Base-by-base conservation (phyloP, 345 rosid genomes). In the Punica granatum region DNA sequence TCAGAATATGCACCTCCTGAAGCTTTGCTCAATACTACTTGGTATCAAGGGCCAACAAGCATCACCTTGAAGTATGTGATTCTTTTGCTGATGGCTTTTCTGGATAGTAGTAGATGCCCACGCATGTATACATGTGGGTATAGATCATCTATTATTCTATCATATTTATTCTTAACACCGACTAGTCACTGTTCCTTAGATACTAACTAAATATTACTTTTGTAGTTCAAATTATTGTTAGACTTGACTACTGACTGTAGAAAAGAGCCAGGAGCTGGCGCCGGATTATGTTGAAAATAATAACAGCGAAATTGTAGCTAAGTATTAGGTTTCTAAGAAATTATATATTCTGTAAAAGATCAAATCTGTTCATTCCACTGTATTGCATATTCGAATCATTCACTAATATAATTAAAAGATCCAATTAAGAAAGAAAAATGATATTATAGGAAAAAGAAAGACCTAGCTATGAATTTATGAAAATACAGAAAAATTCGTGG, bases 1-100 rank as follows among this genome's bases (percentile, higher is more conserved):
- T 81, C 63, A 21, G 93, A 88, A 63, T 90, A 92, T 73, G 69
- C 88, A 67, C 93, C 98, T 65, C 98, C 97, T 12, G 97, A 92
- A 80, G 93, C 96, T 66, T 80, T 87, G 64, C 83, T 90, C 61
- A 88, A 90, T 82, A 81, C 80, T 64, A 88, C 82, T 65, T 90
- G 98, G 97, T 81, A 90, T 83, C 82, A 76, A 41, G 97, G 89
- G 58, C 74, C 90, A 44, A 68, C 88, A 18, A 70, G 77, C 68
- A 66, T 73, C 72, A 80, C 73, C 67, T 46, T 80, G 54, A 92
- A 92, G 98, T 92, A 89, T 46, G 87, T 65, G 48, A 12, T 67
- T 67, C 70, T 75, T 49, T 26, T 21, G 41, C 53, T 30, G 11
- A 56, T 56, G 61, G 7, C 12, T 35, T 71, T 48, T n/a, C 32